phyloP scores from a whole-genome alignment of 441 rosid genomes.

The Isatis lusitanica region DNA sequence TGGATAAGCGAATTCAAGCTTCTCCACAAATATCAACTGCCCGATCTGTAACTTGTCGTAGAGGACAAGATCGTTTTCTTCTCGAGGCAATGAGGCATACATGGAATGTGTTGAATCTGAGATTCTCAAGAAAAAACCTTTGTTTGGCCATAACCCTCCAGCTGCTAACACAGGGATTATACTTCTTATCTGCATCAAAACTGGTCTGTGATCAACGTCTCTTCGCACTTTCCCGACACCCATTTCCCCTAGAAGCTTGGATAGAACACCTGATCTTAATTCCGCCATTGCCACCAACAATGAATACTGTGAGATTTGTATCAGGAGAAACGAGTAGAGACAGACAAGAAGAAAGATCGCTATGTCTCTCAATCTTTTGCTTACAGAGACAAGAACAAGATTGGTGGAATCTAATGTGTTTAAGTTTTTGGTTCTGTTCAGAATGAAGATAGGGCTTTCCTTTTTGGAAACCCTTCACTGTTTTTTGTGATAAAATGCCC shows the following conservation, averaged over 20 bases:
- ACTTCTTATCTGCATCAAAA: conserved; percentile 64
- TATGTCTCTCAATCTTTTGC: conserved; percentile 19
- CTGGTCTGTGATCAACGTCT: conserved; percentile 40
- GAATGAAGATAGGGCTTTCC: neutral
- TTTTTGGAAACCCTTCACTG: neutral
- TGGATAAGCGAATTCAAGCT: conserved; percentile 66
- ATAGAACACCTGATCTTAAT: conserved; percentile 54
- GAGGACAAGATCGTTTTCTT: conserved; percentile 67
- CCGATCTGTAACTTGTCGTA: conserved; percentile 62
- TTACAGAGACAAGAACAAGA: conserved; percentile 13
- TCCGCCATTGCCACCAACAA: conserved; percentile 40
- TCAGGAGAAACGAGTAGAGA: conserved; percentile 1
- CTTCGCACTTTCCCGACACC: conserved; percentile 36
- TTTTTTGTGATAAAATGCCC: conserved; percentile 1
- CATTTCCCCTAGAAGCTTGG: conserved; percentile 63
- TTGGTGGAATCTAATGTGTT: neutral
- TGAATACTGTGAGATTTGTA: neutral
- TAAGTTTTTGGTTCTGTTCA: neutral
- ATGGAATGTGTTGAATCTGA: conserved; percentile 65
- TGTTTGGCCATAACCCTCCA: conserved; percentile 72
- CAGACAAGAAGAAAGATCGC: neutral
- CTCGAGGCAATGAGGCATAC: conserved; percentile 64
- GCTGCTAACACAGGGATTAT: conserved; percentile 65
- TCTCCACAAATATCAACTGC: conserved; percentile 56
- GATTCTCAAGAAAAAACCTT: conserved; percentile 68